Percentiles rank a stretch among this genome's conserved stretches.
phyloP scores from a whole-genome alignment of 1,284 basidiomycete species.

The Ganoderma lingzhi region DNA sequence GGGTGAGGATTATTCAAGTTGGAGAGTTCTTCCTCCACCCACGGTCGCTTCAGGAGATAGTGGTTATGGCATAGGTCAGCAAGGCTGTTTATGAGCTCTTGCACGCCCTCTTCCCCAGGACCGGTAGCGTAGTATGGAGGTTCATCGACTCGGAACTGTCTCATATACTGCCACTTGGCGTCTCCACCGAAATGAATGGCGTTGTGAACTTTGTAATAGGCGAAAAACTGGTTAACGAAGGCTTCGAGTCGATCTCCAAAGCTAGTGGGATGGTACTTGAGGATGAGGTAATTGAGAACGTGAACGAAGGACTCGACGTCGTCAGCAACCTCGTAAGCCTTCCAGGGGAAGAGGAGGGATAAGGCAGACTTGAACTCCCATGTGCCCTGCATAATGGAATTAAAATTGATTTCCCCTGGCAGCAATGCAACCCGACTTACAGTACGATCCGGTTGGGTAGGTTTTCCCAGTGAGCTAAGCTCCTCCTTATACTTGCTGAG shows the following conservation, averaged over 20 bases:
- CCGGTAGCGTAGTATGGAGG: neutral
- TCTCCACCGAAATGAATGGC: neutral
- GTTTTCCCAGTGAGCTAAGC: neutral
- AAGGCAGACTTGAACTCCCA: slow-evolving; percentile 22
- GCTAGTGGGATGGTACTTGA: neutral
- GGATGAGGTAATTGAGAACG: slow-evolving; percentile 4
- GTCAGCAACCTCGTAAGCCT: slow-evolving; percentile 17
- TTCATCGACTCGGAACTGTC: neutral
- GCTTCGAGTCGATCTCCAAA: neutral
- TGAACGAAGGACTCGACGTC: slow-evolving; percentile 20
- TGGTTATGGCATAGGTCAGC: neutral
- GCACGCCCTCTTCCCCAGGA: neutral
- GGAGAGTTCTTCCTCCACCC: neutral
- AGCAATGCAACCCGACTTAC: neutral
- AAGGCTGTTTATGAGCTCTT: neutral
- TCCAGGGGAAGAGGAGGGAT: slow-evolving; percentile 4
- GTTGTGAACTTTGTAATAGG: neutral
- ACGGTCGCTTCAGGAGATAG: neutral
- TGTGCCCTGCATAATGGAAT: slow-evolving; percentile 8
- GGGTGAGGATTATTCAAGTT: neutral
- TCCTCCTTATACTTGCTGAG: slow-evolving; percentile 9
- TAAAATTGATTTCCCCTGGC: neutral
- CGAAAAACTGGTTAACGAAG: neutral
- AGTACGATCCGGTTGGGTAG: neutral
- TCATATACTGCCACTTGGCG: neutral